Base-by-base conservation (phyloP, 1,284 basidiomycete species). In the Chiua sp. region DNA sequence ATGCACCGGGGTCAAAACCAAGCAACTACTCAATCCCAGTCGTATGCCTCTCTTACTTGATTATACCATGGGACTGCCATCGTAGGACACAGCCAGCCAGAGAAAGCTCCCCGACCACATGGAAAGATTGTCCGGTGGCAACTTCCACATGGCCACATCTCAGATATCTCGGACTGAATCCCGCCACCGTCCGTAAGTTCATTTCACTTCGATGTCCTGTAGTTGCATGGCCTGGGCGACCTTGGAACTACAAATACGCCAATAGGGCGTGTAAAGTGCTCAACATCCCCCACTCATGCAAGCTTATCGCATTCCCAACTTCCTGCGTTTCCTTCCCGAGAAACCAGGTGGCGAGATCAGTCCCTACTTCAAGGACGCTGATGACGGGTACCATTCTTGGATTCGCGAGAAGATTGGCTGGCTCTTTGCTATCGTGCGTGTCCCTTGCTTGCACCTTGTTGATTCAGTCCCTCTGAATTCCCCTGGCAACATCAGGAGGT, bases 341-440 rank as follows among this genome's bases (percentile, higher is more conserved):
- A 72, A 75, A 53, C 63, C 70, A 15, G 70, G 72, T 11, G 72
- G 66, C 32, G 58, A 59, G 20, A 74, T 73, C 37, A 74, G 70
- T 44, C 60, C 66, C 20, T 30, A 61, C 52, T 74, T 73, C 39
- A 61, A 54, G 54, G 71, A 64, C 2, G 69, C 71, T 16, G 59
- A 73, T 44, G 47, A 37, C 4, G 62, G 63, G 33, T 74, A 66
- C 48, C 57, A 68, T 18, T 35, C 63, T 49, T 72, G 72, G 71
- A 69, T 74, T 33, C 57, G 54, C 10, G 35, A 58, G 7, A 74
- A 68, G 37, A 46, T 75, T 16, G 64, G 66, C 33, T 62, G 70
- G 57, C 59, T 65, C 37, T 69, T 66, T 30, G 53, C 71, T 12
- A 63, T 63, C 7, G 72, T 71, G 32, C 11, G 72, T 61, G 47